Percentiles rank a stretch among this genome's conserved stretches.
Conservation (phyloP, 2,329 filamentous ascomycete species). For the Stagonosporopsis vannaccii region DNA sequence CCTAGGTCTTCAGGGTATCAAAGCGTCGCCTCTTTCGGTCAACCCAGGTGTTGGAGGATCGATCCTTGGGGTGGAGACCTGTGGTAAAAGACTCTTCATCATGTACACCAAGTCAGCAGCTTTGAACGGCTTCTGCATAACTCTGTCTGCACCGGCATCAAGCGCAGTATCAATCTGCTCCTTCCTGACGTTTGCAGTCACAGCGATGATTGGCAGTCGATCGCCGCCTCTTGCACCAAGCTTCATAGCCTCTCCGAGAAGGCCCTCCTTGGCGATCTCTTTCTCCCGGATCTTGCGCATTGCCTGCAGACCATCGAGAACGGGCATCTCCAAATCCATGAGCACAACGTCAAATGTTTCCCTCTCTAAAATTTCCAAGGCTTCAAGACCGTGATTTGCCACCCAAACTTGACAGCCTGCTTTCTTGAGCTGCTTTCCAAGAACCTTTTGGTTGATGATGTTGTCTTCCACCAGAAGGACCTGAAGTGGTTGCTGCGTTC, state of each 20-base stretch:
- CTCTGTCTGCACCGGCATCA: constrained; percentile 44
- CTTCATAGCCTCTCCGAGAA: constrained; percentile 22
- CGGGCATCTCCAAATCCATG: constrained; percentile 65
- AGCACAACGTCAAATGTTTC: constrained; percentile 44
- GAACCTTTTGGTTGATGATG: constrained; percentile 49
- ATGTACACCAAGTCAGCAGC: constrained; percentile 43
- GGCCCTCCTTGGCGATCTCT: constrained; percentile 47
- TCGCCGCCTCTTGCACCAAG: constrained; percentile 31
- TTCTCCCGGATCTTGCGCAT: constrained; percentile 59
- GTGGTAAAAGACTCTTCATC: constrained; percentile 44
- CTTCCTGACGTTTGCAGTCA: constrained; percentile 48
- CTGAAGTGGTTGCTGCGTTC: constrained; percentile 21
- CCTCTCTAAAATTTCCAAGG: constrained; percentile 41
- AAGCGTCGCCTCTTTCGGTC: constrained; percentile 14
- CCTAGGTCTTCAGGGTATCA: constrained; percentile 23
- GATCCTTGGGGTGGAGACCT: constrained; percentile 24
- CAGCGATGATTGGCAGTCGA: constrained; percentile 46
- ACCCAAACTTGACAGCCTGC: constrained; percentile 40
- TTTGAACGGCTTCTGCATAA: constrained; percentile 50
- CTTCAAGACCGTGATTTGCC: constrained; percentile 50
- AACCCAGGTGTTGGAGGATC: constrained; percentile 28
- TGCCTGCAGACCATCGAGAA: constrained; percentile 55
- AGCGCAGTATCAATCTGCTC: constrained; percentile 47
- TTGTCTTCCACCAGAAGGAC: constrained; percentile 52
- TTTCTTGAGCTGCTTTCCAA: constrained; percentile 47